phyloP scores from a whole-genome alignment of 768 basidiomycete species.

The Russula foetens region DNA sequence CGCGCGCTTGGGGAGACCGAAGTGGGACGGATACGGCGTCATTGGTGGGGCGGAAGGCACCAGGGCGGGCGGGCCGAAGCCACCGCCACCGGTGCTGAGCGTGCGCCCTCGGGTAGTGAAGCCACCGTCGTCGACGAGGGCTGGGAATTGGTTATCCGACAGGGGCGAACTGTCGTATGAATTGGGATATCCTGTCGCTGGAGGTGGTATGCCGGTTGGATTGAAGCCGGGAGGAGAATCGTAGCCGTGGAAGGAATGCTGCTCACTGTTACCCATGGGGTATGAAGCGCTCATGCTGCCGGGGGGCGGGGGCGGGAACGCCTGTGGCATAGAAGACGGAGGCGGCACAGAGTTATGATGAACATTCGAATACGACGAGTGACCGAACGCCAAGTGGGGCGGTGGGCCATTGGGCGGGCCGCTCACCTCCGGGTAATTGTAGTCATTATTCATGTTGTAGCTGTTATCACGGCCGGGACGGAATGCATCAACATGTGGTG shows the following conservation, averaged over 20 bases:
- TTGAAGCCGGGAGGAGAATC: conserved; percentile 2
- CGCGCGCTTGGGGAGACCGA: background rate
- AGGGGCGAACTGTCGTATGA: conserved; percentile 19
- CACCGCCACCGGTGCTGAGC: conserved; percentile 12
- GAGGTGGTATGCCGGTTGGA: background rate
- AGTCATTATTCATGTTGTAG: conserved; percentile 6
- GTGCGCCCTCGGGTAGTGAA: conserved; percentile 8
- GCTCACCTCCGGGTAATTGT: conserved; percentile 17
- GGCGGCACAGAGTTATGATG: background rate
- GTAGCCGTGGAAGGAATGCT: background rate
- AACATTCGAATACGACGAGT: background rate
- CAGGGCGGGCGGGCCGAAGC: conserved; percentile 11
- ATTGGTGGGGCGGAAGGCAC: conserved; percentile 12
- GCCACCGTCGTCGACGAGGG: conserved; percentile 6
- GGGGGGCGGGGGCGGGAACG: conserved; percentile 3
- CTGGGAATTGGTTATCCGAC: conserved; percentile 9
- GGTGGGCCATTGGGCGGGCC: conserved; percentile 4
- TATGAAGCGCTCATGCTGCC: conserved; percentile 1
- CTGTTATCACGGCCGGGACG: background rate
- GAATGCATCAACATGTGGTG: conserved; percentile 10
- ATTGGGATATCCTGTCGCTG: conserved; percentile 1
- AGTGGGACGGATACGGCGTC: conserved; percentile 13
- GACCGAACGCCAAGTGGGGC: background rate
- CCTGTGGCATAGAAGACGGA: background rate
- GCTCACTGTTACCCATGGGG: conserved; percentile 15